Conservation (phyloP, 2,329 filamentous ascomycete species). For the Verticillium dahliae region DNA sequence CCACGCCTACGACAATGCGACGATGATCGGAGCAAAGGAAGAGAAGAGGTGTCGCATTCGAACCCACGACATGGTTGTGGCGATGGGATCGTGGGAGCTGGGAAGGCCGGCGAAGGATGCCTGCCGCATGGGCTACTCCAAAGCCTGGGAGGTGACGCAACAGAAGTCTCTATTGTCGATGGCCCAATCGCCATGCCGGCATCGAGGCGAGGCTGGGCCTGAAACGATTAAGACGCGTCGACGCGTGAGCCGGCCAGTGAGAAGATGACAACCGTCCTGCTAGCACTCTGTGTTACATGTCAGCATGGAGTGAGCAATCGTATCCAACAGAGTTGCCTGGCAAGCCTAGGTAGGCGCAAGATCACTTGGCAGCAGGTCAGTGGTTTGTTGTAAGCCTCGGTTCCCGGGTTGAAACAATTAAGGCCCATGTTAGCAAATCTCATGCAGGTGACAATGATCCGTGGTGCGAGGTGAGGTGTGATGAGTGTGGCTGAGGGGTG, state of each 20-base stretch:
- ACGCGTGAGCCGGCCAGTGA: background rate
- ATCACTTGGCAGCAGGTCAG: background rate
- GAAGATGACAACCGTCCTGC: background rate
- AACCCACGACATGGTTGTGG: background rate
- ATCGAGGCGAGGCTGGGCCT: background rate
- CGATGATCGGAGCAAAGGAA: background rate
- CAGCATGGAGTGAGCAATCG: background rate
- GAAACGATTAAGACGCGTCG: background rate
- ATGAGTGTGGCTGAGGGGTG: background rate
- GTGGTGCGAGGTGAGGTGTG: background rate
- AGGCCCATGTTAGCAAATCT: background rate
- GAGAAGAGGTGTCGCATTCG: background rate
- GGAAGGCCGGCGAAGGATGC: background rate
- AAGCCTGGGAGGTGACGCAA: background rate
- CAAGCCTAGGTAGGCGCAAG: background rate
- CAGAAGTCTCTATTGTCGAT: background rate
- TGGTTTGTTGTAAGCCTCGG: background rate
- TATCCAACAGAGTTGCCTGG: too few species aligned
- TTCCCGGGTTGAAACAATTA: background rate
- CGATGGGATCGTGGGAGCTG: background rate
- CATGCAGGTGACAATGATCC: background rate
- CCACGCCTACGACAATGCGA: background rate
- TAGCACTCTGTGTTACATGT: background rate
- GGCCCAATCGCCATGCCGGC: background rate
- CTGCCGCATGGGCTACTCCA: background rate